Base-by-base conservation (phyloP, 2,329 filamentous ascomycete genomes). In the Cladosporium colombiae region DNA sequence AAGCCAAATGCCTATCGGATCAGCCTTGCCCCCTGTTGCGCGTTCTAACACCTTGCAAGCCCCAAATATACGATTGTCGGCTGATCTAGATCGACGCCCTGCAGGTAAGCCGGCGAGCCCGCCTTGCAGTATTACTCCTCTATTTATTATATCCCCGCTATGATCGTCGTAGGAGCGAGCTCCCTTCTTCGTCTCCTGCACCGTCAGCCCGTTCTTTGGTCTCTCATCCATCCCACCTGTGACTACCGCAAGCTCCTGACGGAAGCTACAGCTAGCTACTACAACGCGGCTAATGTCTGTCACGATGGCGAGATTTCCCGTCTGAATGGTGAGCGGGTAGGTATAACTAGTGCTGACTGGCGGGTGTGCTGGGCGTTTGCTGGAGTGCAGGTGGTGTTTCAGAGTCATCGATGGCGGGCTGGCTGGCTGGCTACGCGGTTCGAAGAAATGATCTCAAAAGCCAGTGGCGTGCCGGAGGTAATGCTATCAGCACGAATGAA, bases 401-500 rank as follows among this genome's bases (percentile, higher is more conserved):
- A 55, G 27, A 55, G 1, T 31, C 27, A 13, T 29, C 5, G 52
- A 55, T 13, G n/a, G 52, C n/a, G 27, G 27, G 29, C 18, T n/a
- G 52, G 52, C 16, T 55, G 27, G 52, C 52, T 55, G 25, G 52
- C 52, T 55, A 55, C 52, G 31, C 27, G 52, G 14, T 31, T 55
- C 27, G 18, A 21, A 33, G 14, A 23, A 18, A 18, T 33, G 52
- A 55, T 55, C 16, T 46, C n/a, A 46, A 46, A 44, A 46, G n/a
- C 40, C 40, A 8, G 40, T 46, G 40, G n/a, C 40, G n/a, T 13
- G 8, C 40, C 4, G 35, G 40, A 21, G 40, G 37, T 13, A 40
- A 7, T 46, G 23, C 21, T 11, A 13, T 46, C 40, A 21, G 40
- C n/a, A 7, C 40, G n/a, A 46, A 23, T 2, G 23, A 46, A 35